Evolutionary conservation across 495 filamentous ascomycete species (phyloP).

Genomic region (Penicillium longicatenatum): DNA sequence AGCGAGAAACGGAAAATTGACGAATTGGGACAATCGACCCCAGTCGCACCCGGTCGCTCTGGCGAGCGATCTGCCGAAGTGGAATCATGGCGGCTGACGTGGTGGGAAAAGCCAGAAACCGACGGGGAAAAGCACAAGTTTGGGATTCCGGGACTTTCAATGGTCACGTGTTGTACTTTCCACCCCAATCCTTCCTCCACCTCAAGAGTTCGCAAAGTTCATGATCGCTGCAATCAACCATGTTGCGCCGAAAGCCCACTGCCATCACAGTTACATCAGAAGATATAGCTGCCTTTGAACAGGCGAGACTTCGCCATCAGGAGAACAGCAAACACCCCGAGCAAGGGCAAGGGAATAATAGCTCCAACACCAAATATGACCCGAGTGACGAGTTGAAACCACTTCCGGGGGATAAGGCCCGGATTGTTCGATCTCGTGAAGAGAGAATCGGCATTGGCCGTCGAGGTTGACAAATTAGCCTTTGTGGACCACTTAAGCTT

Average conservation of each 20-base stretch:
- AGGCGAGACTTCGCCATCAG: constrained; percentile 45
- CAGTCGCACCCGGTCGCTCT: constrained; percentile 19
- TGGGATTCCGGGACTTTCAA: neutral
- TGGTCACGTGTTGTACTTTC: neutral
- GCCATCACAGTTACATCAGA: constrained; percentile 75
- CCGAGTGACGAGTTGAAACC: constrained; percentile 62
- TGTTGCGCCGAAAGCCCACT: constrained; percentile 83
- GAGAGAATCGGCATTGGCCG: constrained; percentile 49
- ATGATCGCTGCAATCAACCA: constrained; percentile 36
- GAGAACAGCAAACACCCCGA: constrained; percentile 28
- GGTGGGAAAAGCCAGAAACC: constrained; percentile 9
- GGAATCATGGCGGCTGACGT: constrained; percentile 34
- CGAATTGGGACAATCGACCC: constrained; percentile 22
- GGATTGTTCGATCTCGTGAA: constrained; percentile 52
- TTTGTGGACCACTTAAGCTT: neutral
- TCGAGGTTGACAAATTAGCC: constrained; percentile 23
- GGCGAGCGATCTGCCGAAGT: constrained; percentile 24
- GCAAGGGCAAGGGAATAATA: constrained; percentile 19
- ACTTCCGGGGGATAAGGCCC: constrained; percentile 53
- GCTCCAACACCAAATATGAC: constrained; percentile 40
- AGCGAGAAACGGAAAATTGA: constrained; percentile 33
- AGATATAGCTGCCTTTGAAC: constrained; percentile 77
- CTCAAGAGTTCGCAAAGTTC: too few species aligned
- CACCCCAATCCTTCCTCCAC: neutral
- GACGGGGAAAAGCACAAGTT: constrained; percentile 15